Conservation (phyloP, 2,329 filamentous ascomycete genomes). For the Ophiocordyceps camponoti-leonardi region DNA sequence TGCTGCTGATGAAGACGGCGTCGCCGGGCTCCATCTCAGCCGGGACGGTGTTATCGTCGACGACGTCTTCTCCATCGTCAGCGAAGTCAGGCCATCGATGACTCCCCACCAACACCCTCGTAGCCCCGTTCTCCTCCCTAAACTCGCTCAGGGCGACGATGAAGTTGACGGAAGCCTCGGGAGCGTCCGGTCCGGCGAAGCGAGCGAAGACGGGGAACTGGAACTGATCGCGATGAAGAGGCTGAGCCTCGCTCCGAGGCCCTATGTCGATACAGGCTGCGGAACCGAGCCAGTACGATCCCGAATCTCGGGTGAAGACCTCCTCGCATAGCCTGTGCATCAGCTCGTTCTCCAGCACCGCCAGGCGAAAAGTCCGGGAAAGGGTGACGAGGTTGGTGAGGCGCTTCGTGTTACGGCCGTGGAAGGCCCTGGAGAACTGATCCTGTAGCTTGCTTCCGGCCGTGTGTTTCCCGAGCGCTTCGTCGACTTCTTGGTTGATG, state of each 20-base stretch:
- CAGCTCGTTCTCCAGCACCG: constrained; percentile 11
- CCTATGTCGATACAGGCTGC: constrained; percentile 10
- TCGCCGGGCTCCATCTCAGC: constrained; percentile 14
- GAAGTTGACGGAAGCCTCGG: constrained; percentile 6
- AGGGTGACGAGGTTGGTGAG: constrained; percentile 7
- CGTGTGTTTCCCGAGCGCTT: background rate
- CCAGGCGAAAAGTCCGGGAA: constrained; percentile 11
- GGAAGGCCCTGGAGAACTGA: constrained; percentile 2
- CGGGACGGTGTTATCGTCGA: constrained; percentile 6
- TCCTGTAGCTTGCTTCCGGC: background rate
- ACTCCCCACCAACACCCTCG: constrained; percentile 6
- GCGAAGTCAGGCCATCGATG: constrained; percentile 10
- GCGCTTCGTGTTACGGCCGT: constrained; percentile 11
- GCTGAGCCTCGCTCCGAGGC: constrained; percentile 5
- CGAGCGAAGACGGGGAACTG: constrained; percentile 3
- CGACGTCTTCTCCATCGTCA: constrained; percentile 1
- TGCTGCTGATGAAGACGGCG: constrained; percentile 13
- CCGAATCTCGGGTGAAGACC: constrained; percentile 8
- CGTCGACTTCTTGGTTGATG: too few species aligned
- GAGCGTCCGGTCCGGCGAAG: constrained; percentile 2
- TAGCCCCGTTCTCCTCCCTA: constrained; percentile 7
- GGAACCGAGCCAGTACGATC: constrained; percentile 12
- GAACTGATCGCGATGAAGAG: constrained; percentile 9
- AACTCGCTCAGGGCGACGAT: constrained; percentile 5
- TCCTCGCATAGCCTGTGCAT: constrained; percentile 10